Conservation (phyloP, 805 yeast genomes). For the Starmera caribaea region DNA sequence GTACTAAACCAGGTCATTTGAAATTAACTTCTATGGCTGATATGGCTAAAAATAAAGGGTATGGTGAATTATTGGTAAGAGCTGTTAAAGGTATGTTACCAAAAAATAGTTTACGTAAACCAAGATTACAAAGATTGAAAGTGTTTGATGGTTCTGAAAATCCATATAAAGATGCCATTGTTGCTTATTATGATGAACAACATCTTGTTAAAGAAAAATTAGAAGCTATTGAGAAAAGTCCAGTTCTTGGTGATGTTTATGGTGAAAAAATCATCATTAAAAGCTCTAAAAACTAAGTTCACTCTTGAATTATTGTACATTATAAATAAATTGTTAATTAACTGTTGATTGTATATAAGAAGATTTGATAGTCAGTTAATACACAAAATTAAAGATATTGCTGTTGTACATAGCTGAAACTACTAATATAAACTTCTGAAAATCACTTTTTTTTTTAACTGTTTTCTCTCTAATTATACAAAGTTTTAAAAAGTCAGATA, state of each 20-base stretch:
- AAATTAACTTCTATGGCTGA: slow-evolving; percentile 75
- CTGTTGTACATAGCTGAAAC: no score
- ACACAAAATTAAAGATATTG: no score
- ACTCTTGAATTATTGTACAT: no score
- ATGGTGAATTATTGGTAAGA: slow-evolving; percentile 70
- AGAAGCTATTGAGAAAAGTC: slow-evolving; percentile 3
- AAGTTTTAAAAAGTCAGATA: no score
- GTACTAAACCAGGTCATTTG: slow-evolving; percentile 82
- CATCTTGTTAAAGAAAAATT: slow-evolving; percentile 37
- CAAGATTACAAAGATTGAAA: slow-evolving; percentile 75
- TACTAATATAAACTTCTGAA: no score
- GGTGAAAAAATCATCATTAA: no score
- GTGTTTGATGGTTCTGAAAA: slow-evolving; percentile 82
- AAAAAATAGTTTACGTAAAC: slow-evolving; percentile 72
- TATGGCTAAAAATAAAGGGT: slow-evolving; percentile 70
- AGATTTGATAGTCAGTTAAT: no score
- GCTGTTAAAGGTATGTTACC: slow-evolving; percentile 98
- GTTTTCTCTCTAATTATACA: no score
- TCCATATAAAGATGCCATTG: slow-evolving; percentile 75
- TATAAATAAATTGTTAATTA: no score
- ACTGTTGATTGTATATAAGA: no score
- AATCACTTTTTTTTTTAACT: no score
- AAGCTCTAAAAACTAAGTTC: no score
- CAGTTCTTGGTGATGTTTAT: not conserved
- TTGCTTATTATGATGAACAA: slow-evolving; percentile 79